Percentiles rank a stretch among this genome's conserved stretches.
phyloP scores from a whole-genome alignment of 2,329 filamentous ascomycete genomes.

The Arachnopeziza araneosa region DNA sequence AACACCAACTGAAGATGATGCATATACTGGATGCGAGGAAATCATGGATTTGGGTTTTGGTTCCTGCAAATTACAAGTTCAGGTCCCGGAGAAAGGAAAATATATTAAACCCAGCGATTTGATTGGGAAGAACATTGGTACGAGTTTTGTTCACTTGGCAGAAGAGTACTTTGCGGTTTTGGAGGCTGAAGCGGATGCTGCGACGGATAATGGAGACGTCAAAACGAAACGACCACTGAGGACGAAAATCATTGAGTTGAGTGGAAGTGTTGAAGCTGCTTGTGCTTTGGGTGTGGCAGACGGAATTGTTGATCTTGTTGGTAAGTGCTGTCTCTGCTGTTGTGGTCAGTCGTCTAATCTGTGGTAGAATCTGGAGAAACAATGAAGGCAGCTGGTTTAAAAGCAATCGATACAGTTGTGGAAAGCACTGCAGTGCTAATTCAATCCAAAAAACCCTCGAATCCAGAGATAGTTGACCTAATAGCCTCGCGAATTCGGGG shows the following conservation, averaged over 20 bases:
- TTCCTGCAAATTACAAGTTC: conserved; percentile 89
- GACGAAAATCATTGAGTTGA: conserved; percentile 90
- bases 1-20: conserved; percentile 35
- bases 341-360: not conserved
- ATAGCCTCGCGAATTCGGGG: conserved; percentile 84
- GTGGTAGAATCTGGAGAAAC: conserved; percentile 87
- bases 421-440: conserved; percentile 85
- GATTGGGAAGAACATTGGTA: conserved; percentile 88
- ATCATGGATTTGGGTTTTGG: conserved; percentile 90
- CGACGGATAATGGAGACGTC: conserved; percentile 30
- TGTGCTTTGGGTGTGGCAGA: conserved; percentile 94
- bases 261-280: conserved; percentile 94
- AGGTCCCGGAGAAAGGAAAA: conserved; percentile 80
- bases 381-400: conserved; percentile 91
- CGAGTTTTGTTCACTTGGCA: conserved; percentile 85
- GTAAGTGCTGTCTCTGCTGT: conserved; percentile 43
- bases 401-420: conserved; percentile 90
- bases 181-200: conserved; percentile 48
- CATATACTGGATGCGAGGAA: conserved; percentile 59
- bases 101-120: conserved; percentile 68
- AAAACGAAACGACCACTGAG: conserved; percentile 49
- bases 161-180: conserved; percentile 78
- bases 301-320: conserved; percentile 94
- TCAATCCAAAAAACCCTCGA: conserved; percentile 78
- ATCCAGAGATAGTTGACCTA: conserved; percentile 73